Evolutionary conservation across 2,329 filamentous ascomycete genomes (phyloP).

Genomic region (Exophiala alcalophila): DNA sequence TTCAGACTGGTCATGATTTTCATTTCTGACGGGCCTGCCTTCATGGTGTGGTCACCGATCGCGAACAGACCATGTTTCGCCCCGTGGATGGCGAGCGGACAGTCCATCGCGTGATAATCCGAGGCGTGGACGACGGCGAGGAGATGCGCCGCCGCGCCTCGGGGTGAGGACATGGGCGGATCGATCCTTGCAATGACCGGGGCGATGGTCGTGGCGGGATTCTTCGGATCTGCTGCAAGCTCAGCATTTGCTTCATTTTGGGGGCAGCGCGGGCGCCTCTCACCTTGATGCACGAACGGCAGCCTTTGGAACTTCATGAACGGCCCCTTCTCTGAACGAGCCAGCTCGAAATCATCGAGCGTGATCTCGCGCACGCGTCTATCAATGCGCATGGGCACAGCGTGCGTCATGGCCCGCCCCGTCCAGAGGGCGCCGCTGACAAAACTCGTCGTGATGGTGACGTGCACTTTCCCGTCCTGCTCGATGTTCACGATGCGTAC

Average conservation of each 20-base stretch:
- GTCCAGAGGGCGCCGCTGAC: slow-evolving; percentile 23
- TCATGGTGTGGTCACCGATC: slow-evolving; percentile 22
- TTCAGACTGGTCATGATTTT: slow-evolving; percentile 31
- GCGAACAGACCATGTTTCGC: slow-evolving; percentile 15
- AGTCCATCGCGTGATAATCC: slow-evolving; percentile 29
- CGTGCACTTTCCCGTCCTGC: slow-evolving; percentile 19
- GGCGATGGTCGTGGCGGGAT: slow-evolving; percentile 18
- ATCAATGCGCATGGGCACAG: slow-evolving; percentile 12
- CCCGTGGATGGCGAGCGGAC: slow-evolving; percentile 23
- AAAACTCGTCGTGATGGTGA: slow-evolving; percentile 24
- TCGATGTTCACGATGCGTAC: slow-evolving; percentile 23
- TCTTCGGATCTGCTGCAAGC: slow-evolving; percentile 7
- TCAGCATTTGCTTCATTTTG: not conserved
- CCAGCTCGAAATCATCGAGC: slow-evolving; percentile 26
- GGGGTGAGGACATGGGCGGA: slow-evolving; percentile 20
- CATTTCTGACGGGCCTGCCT: slow-evolving; percentile 7
- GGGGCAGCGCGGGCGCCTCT: not conserved
- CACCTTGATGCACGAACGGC: slow-evolving; percentile 23
- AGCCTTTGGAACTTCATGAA: slow-evolving; percentile 30
- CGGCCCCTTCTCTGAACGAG: slow-evolving; percentile 15
- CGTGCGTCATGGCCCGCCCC: slow-evolving; percentile 25
- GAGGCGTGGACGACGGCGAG: slow-evolving; percentile 27
- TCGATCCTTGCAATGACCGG: slow-evolving; percentile 25
- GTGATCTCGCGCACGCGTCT: slow-evolving; percentile 20
- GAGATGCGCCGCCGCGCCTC: slow-evolving; percentile 20